A percentile compares a stretch with the other conserved stretches of the same genome.
Evolutionary conservation across 768 basidiomycete species (phyloP).

Genomic region (Mycena filopes): DNA sequence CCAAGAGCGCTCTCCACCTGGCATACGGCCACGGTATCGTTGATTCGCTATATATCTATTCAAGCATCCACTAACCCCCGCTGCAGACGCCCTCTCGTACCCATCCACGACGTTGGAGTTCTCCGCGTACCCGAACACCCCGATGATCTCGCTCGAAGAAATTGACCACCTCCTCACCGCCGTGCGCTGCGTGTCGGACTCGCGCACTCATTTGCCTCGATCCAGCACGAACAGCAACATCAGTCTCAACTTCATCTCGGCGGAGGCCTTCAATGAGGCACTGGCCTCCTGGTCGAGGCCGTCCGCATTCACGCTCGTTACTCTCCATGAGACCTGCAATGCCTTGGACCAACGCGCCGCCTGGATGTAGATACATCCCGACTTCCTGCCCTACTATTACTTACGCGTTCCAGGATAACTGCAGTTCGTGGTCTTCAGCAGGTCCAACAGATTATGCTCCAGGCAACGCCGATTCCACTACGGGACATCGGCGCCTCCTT

Average conservation of each 20-base stretch:
- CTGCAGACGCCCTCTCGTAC: not conserved
- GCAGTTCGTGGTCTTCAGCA: not conserved
- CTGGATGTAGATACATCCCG: slow-evolving; percentile 5
- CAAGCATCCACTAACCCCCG: too few species aligned
- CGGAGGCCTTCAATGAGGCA: not conserved
- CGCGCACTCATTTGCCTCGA: not conserved
- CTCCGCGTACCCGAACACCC: not conserved
- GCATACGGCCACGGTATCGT: not conserved
- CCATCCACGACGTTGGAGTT: not conserved
- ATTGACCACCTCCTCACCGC: not conserved
- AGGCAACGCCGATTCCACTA: slow-evolving; percentile 1
- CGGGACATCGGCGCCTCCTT: slow-evolving; percentile 13
- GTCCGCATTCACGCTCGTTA: slow-evolving; percentile 2
- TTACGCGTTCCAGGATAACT: not conserved
- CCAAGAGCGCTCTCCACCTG: too few species aligned
- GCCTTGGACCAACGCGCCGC: slow-evolving; percentile 3
- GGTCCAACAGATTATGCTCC: slow-evolving; percentile 6
- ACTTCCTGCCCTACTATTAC: not conserved
- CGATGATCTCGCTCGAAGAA: too few species aligned
- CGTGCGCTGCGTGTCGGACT: not conserved
- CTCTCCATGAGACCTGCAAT: slow-evolving; percentile 14
- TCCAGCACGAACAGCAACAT: not conserved
- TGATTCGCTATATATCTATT: not conserved
- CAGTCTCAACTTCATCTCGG: not conserved
- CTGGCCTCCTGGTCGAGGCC: too few species aligned